Conservation (phyloP, 2,329 filamentous ascomycete genomes). For the Venturia oleaginea region DNA sequence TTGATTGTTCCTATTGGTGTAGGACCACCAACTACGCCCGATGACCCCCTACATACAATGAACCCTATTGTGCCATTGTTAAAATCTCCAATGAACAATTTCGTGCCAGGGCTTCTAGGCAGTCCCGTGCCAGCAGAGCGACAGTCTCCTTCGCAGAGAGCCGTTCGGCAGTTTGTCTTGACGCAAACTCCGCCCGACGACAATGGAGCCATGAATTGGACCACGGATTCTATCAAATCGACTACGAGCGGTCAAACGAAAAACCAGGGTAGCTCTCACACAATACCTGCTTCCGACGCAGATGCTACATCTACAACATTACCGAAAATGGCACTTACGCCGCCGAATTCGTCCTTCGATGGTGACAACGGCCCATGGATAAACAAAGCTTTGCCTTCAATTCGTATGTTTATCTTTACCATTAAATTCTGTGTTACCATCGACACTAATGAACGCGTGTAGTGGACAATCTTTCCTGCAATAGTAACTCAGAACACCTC, state of each 20-base stretch:
- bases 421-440: background rate
- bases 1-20: conserved; percentile 26
- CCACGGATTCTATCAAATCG: conserved; percentile 15
- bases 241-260: background rate
- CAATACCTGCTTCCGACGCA: background rate
- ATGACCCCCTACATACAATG: conserved; percentile 26
- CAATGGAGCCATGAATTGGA: conserved; percentile 32
- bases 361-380: conserved; percentile 15
- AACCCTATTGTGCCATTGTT: background rate
- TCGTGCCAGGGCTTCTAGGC: background rate
- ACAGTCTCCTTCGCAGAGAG: background rate
- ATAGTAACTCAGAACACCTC: conserved; percentile 29
- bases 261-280: background rate
- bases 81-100: background rate
- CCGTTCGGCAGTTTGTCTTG: conserved; percentile 27
- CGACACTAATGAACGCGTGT: conserved; percentile 19
- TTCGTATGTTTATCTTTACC: background rate
- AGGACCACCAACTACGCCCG: conserved; percentile 30
- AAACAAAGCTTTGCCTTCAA: conserved; percentile 14
- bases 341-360: background rate
- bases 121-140: background rate
- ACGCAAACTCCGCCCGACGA: conserved; percentile 39
- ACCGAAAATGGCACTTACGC: background rate
- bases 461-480: conserved; percentile 27
- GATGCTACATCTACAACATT: background rate